Evolutionary conservation across 1,284 basidiomycete species (phyloP).

Genomic region (Fomitopsis pinicola): DNA sequence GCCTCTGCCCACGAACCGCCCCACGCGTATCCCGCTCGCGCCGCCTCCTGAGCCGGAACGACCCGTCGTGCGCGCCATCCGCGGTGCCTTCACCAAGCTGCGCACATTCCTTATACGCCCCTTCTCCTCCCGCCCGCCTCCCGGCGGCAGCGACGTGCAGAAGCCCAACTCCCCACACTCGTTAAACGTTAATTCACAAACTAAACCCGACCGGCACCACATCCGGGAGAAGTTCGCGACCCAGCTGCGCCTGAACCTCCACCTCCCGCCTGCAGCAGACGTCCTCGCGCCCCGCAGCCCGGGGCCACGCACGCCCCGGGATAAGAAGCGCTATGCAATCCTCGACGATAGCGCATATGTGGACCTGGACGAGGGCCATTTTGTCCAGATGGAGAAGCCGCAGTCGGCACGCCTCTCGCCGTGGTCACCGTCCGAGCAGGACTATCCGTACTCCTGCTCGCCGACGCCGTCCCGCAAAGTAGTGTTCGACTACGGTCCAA

Average conservation of each 20-base stretch:
- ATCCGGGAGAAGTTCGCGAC: constrained; percentile 13
- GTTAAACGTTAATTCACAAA: constrained; percentile 13
- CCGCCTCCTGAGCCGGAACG: constrained; percentile 13
- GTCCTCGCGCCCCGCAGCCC: constrained; percentile 7
- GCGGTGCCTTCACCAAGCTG: constrained; percentile 1
- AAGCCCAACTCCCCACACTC: constrained; percentile 8
- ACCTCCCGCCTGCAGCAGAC: constrained; percentile 8
- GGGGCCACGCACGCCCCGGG: constrained; percentile 1
- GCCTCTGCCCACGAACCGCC: constrained; percentile 4
- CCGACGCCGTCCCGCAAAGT: constrained; percentile 4
- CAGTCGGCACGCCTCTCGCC: constrained; percentile 21
- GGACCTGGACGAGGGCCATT: constrained; percentile 11
- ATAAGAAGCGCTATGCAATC: constrained; percentile 15
- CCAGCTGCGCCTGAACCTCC: constrained; percentile 11
- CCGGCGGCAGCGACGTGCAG: background rate
- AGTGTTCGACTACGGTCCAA: background rate
- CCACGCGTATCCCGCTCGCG: constrained; percentile 7
- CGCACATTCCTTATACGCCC: background rate
- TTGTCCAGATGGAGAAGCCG: constrained; percentile 15
- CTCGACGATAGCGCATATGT: constrained; percentile 18
- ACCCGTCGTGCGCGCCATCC: constrained; percentile 2
- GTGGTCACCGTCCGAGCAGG: constrained; percentile 23
- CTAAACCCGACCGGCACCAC: constrained; percentile 5
- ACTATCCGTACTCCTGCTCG: constrained; percentile 15
- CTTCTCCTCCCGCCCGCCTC: background rate